Conservation (phyloP, 495 filamentous ascomycete species). For the Xylaria intraflava region DNA sequence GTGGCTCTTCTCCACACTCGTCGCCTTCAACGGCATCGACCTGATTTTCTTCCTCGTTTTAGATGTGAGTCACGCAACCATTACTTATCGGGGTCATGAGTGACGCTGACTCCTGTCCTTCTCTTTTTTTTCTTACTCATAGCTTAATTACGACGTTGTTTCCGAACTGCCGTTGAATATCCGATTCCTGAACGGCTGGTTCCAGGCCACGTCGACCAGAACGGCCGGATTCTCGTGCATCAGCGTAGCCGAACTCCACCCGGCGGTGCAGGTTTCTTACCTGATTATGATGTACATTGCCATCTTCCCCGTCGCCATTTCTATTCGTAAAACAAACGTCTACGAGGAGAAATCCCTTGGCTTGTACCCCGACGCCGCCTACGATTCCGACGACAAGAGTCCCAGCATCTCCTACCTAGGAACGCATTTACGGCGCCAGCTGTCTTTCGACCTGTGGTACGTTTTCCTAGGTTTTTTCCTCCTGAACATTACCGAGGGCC, state of each 20-base stretch:
- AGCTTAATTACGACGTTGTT: slow-evolving; percentile 65
- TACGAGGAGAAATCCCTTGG: slow-evolving; percentile 94
- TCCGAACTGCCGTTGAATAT: slow-evolving; percentile 56
- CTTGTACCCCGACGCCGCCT: slow-evolving; percentile 47
- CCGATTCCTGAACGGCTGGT: slow-evolving; percentile 74
- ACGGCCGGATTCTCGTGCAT: slow-evolving; percentile 84
- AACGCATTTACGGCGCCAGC: slow-evolving; percentile 78
- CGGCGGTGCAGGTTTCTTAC: slow-evolving; percentile 89
- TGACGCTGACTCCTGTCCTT: slow-evolving; percentile 18
- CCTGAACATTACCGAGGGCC: slow-evolving; percentile 76
- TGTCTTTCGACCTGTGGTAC: slow-evolving; percentile 94
- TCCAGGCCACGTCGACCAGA: slow-evolving; percentile 79
- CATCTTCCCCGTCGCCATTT: slow-evolving; percentile 91
- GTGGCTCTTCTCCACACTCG: slow-evolving; percentile 88
- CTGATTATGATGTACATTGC: slow-evolving; percentile 99
- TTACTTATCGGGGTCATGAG: neutral
- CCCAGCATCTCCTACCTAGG: slow-evolving; percentile 73
- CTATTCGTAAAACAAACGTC: slow-evolving; percentile 86
- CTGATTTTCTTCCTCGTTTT: slow-evolving; percentile 84
- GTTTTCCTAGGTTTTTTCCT: slow-evolving; percentile 85
- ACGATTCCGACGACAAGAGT: slow-evolving; percentile 33
- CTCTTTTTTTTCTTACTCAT: too few relatives aligned
- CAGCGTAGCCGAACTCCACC: slow-evolving; percentile 69
- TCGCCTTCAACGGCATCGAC: slow-evolving; percentile 74
- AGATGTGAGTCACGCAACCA: slow-evolving; percentile 53